These are phyloP conservation scores for Cryptococcus sp. DNA, from an alignment of 1,284 basidiomycete genomes.

Conservation along the genomic window DNA sequence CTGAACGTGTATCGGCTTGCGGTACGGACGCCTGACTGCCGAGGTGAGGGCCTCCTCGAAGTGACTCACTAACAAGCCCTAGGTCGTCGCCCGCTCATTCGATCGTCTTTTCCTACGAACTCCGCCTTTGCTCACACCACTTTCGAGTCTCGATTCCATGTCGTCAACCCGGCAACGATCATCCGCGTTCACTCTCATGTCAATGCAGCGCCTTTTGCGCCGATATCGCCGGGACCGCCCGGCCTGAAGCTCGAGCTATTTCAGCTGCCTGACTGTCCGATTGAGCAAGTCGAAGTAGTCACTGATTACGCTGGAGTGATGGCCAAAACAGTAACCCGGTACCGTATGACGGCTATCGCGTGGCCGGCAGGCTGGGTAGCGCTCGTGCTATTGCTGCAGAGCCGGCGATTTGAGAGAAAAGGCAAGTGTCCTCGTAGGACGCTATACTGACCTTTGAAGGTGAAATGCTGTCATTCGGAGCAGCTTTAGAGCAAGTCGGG, in stretches of 20 bases:
- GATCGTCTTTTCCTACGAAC: no score
- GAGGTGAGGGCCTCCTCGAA: no score
- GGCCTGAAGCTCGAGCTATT: constrained; percentile 40
- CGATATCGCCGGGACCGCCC: no score
- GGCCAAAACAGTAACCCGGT: constrained; percentile 70
- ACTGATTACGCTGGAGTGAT: constrained; percentile 70
- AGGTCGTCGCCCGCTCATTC: no score
- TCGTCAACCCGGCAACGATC: background rate
- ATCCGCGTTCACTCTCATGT: background rate
- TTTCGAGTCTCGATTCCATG: no score
- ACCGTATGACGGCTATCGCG: constrained; percentile 65
- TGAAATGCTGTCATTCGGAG: background rate
- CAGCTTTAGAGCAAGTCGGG: background rate
- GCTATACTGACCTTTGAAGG: background rate
- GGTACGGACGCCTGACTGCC: no score
- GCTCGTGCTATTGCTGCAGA: constrained; percentile 9
- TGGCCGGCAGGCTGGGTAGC: constrained; percentile 67
- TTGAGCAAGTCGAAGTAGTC: constrained; percentile 58
- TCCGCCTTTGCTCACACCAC: no score
- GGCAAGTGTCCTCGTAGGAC: constrained; percentile 14
- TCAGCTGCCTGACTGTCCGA: constrained; percentile 49
- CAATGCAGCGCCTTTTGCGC: constrained; percentile 8
- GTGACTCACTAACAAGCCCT: no score
- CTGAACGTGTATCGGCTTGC: no score
- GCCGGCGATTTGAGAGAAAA: background rate